These are phyloP conservation scores for Tritrichomonas musculus DNA, from an alignment of 208 protist genomes.

Conservation along the genomic window DNA sequence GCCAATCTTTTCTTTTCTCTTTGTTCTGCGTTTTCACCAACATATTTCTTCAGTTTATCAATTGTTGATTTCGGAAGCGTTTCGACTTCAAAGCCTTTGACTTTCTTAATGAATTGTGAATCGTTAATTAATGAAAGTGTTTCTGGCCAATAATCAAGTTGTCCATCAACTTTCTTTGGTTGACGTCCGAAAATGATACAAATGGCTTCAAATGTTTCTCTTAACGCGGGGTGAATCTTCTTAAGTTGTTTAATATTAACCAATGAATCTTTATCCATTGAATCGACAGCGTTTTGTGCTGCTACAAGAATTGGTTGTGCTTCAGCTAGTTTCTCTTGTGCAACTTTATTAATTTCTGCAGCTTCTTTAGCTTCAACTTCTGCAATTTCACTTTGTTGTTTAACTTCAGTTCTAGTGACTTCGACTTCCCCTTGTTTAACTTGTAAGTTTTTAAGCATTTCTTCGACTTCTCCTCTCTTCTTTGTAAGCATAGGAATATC, in stretches of 20 bases:
- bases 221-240: background rate
- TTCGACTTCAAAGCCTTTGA: slow-evolving; percentile 87
- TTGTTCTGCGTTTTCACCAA: slow-evolving; percentile 77
- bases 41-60: slow-evolving; percentile 82
- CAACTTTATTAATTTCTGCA: background rate
- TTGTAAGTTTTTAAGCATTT: slow-evolving; percentile 21
- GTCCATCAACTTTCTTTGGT: background rate
- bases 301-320: background rate
- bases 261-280: background rate
- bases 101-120: slow-evolving; percentile 83
- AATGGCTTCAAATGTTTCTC: slow-evolving; percentile 25
- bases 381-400: background rate
- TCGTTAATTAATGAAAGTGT: slow-evolving; percentile 61
- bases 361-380: background rate
- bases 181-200: slow-evolving; percentile 16
- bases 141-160: slow-evolving; percentile 35
- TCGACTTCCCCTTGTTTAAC: slow-evolving; percentile 32
- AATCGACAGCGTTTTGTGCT: background rate
- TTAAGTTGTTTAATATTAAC: background rate
- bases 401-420: background rate
- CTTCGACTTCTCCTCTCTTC: background rate
- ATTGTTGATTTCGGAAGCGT: slow-evolving; percentile 84
- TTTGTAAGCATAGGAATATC: background rate
- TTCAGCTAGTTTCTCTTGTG: slow-evolving; percentile 20
- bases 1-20: slow-evolving; percentile 73